Percentiles rank a stretch among this genome's conserved stretches.
Evolutionary conservation across 1,139 yeast species (phyloP).

Genomic region (Hemisphaericaspora lyxosophila): DNA sequence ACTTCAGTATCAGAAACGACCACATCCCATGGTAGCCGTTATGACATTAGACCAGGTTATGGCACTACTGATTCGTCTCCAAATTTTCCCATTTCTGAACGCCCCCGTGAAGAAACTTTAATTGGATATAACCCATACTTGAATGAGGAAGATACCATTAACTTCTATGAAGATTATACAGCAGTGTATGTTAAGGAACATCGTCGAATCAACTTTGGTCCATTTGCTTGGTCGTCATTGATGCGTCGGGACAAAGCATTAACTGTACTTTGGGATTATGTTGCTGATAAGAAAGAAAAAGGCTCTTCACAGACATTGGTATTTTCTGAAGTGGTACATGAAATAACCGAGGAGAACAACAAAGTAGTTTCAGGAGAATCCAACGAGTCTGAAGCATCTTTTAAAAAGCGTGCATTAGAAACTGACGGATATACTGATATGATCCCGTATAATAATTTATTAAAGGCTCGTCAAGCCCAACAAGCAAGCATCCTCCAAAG

Average conservation of each 20-base stretch:
- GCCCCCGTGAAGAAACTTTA: conserved; percentile 6
- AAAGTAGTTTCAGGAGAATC: conserved; percentile 19
- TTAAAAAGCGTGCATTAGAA: conserved; percentile 33
- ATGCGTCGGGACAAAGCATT: conserved; percentile 51
- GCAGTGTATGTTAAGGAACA: conserved; percentile 38
- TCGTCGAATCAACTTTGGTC: conserved; percentile 46
- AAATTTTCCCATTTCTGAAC: conserved; percentile 1
- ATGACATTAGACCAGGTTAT: background rate
- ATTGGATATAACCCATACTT: conserved; percentile 26
- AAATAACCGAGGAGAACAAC: conserved; percentile 26
- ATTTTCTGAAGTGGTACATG: conserved; percentile 19
- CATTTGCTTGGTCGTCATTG: conserved; percentile 48
- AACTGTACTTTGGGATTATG: conserved; percentile 31
- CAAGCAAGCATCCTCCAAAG: conserved; percentile 5
- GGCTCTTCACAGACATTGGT: conserved; percentile 21
- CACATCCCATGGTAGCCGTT: background rate
- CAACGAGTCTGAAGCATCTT: conserved; percentile 17
- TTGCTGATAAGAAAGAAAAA: conserved; percentile 26
- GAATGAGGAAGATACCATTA: conserved; percentile 28
- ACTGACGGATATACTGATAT: conserved; percentile 38
- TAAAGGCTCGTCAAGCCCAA: conserved; percentile 19
- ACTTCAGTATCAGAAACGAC: background rate
- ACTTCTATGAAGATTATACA: conserved; percentile 43
- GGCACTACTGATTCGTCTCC: conserved; percentile 3
- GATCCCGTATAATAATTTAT: conserved; percentile 31